These are phyloP conservation scores for Dioszegia hungarica DNA, from an alignment of 768 basidiomycete genomes.

Conservation along the genomic window DNA sequence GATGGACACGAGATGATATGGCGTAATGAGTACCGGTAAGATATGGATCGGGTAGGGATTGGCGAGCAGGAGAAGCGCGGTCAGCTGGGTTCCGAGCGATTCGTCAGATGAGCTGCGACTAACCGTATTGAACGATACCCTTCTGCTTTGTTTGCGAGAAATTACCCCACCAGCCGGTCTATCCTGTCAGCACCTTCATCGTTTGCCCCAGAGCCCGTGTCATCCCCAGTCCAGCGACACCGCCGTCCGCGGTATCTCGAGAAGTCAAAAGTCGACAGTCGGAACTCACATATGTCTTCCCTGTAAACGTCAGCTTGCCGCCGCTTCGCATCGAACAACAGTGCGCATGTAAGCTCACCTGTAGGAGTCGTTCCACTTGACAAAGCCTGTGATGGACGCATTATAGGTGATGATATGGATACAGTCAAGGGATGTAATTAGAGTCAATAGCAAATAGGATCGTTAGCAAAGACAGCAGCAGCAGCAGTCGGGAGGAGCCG, in stretches of 20 bases:
- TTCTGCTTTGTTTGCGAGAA: slow-evolving; percentile 57
- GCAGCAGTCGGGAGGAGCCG: not conserved
- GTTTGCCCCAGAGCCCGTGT: no score
- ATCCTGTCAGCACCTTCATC: slow-evolving; percentile 14
- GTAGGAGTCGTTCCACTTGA: slow-evolving; percentile 70
- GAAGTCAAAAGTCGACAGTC: not conserved
- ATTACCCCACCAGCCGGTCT: slow-evolving; percentile 93
- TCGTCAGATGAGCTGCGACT: slow-evolving; percentile 47
- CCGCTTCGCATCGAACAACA: not conserved
- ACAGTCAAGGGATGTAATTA: not conserved
- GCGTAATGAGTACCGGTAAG: not conserved
- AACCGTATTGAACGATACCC: slow-evolving; percentile 76
- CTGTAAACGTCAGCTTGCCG: slow-evolving; percentile 49
- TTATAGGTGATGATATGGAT: slow-evolving; percentile 41
- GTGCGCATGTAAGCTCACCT: slow-evolving; percentile 53
- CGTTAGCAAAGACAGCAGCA: no score
- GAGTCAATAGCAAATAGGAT: not conserved
- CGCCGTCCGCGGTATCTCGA: not conserved
- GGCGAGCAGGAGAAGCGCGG: not conserved
- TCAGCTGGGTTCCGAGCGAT: not conserved
- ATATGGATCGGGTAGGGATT: not conserved
- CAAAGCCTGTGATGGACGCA: slow-evolving; percentile 50
- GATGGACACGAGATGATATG: no score
- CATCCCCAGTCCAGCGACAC: not conserved
- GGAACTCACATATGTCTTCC: slow-evolving; percentile 79